Percentiles rank a stretch among this genome's conserved stretches.
Evolutionary conservation across 495 filamentous ascomycete species (phyloP).

Genomic region (Letharia lupina): DNA sequence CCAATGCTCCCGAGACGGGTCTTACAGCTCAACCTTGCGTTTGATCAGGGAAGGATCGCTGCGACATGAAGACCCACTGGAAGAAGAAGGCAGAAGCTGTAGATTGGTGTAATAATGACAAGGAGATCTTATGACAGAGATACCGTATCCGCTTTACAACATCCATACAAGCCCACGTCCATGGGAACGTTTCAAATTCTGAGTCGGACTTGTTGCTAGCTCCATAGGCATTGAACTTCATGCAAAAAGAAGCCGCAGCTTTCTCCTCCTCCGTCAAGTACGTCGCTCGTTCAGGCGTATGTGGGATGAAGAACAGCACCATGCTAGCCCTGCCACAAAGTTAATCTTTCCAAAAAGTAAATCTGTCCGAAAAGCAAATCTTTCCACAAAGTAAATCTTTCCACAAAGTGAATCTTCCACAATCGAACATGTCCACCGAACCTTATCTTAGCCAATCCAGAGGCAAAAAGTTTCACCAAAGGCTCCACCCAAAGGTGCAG

Average conservation of each 20-base stretch:
- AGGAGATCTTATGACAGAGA: slow-evolving; percentile 21
- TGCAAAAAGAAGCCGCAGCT: slow-evolving; percentile 30
- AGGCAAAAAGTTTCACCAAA: slow-evolving; percentile 56
- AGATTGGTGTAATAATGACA: slow-evolving; percentile 28
- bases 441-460: slow-evolving; percentile 37
- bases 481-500: slow-evolving; percentile 52
- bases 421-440: slow-evolving; percentile 34
- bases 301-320: slow-evolving; percentile 38
- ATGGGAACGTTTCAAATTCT: slow-evolving; percentile 39
- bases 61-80: slow-evolving; percentile 22
- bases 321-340: slow-evolving; percentile 34
- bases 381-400: slow-evolving; percentile 6
- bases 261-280: slow-evolving; percentile 36
- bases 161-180: slow-evolving; percentile 35
- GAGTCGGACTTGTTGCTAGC: slow-evolving; percentile 31
- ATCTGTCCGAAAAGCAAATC: neutral
- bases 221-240: slow-evolving; percentile 38
- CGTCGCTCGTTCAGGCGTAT: slow-evolving; percentile 35
- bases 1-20: neutral
- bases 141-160: slow-evolving; percentile 35
- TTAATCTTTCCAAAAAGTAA: slow-evolving; percentile 31
- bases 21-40: neutral
- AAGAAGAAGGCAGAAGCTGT: slow-evolving; percentile 39
- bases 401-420: slow-evolving; percentile 36
- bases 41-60: neutral